Percentiles rank a stretch among this genome's conserved stretches.
phyloP scores from a whole-genome alignment of 1,284 basidiomycete genomes.

The Ustilago esculenta region DNA sequence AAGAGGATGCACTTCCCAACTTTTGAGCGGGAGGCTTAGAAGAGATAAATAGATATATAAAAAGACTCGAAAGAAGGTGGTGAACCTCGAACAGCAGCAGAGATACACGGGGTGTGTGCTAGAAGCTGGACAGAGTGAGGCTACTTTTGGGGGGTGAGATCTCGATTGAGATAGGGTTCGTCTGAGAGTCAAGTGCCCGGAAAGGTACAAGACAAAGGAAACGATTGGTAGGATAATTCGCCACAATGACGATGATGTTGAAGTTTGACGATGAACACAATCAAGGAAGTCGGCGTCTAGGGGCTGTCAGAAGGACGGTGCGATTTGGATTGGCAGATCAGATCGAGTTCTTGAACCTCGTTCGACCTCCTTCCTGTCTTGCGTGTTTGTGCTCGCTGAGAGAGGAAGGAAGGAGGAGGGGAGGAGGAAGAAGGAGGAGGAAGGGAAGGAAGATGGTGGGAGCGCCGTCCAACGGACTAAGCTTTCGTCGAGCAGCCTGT shows the following conservation, averaged over 20 bases:
- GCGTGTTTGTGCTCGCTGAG: constrained; percentile 51
- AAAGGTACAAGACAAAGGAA: not conserved
- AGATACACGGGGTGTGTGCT: not conserved
- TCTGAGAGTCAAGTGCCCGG: constrained; percentile 10
- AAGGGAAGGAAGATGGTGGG: constrained; percentile 50
- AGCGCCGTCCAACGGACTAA: constrained; percentile 30
- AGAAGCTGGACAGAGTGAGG: constrained; percentile 34
- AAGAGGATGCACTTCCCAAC: not conserved
- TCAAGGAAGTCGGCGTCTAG: constrained; percentile 30
- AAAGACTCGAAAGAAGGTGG: constrained; percentile 22
- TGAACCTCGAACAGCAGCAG: constrained; percentile 35
- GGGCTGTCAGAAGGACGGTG: constrained; percentile 33
- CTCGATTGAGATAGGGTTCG: not conserved
- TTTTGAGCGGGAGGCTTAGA: constrained; percentile 2
- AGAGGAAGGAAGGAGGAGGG: constrained; percentile 50
- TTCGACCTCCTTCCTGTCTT: constrained; percentile 56
- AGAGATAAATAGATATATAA: not conserved
- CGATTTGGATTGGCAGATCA: constrained; percentile 48
- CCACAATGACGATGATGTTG: constrained; percentile 16
- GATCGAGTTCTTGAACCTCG: constrained; percentile 49
- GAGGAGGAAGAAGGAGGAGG: constrained; percentile 44
- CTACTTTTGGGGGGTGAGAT: constrained; percentile 28
- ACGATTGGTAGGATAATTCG: not conserved
- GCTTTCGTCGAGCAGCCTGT: constrained; percentile 7
- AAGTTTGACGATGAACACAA: constrained; percentile 43